These are phyloP conservation scores for Vicia villosa DNA, from an alignment of 306 rosid genomes.

Conservation along the genomic window DNA sequence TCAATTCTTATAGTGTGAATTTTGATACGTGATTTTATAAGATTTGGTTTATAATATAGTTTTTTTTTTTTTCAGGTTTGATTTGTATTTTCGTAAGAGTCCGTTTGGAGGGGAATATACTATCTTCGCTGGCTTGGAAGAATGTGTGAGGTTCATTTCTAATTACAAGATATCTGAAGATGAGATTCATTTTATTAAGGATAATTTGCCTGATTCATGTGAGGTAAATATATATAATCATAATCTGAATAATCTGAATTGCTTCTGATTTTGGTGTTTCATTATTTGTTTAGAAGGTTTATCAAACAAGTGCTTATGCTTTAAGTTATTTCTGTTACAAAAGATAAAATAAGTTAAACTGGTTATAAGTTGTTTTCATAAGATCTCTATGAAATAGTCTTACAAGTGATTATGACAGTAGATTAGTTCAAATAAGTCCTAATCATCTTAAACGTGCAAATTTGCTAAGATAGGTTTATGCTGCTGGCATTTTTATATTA, in stretches of 20 bases:
- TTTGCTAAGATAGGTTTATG: too few species aligned
- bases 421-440: background rate
- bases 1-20: background rate
- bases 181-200: conserved; percentile 66
- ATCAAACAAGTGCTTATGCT: background rate
- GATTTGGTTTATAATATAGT: conserved; percentile 5
- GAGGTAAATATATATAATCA: conserved; percentile 56
- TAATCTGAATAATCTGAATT: background rate
- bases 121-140: conserved; percentile 92
- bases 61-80: conserved; percentile 70
- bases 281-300: background rate
- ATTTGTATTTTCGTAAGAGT: conserved; percentile 92
- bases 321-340: background rate
- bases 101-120: conserved; percentile 99
- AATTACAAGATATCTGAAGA: conserved; percentile 81
- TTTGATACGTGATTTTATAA: conserved; percentile 19
- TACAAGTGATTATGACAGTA: background rate
- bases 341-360: background rate
- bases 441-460: background rate
- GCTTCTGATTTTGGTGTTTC: background rate
- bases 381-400: background rate
- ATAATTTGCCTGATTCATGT: conserved; percentile 69
- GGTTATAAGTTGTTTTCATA: background rate
- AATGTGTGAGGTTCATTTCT: conserved; percentile 83
- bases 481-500: too few species aligned